Conservation (phyloP, 2,329 filamentous ascomycete species). For the Ramularia endophylla region DNA sequence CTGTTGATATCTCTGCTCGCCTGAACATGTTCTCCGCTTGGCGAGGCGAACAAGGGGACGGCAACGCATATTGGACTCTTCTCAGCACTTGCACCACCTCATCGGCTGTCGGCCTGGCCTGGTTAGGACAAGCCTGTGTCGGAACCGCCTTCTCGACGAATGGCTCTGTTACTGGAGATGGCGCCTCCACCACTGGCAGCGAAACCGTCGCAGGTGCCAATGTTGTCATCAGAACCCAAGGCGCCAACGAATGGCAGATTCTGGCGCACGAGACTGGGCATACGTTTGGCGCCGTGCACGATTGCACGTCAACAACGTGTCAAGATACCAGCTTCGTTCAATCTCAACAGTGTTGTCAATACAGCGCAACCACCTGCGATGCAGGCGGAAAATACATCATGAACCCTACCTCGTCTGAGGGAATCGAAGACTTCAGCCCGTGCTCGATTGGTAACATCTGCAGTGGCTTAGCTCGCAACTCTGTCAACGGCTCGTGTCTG, state of each 20-base stretch:
- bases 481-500: conserved; percentile 70
- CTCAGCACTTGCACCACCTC: conserved; percentile 76
- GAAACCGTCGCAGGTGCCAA: conserved; percentile 82
- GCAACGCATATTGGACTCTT: conserved; percentile 89
- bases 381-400: conserved; percentile 81
- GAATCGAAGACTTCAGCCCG: conserved; percentile 74
- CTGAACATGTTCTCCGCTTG: conserved; percentile 84
- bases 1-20: conserved; percentile 63
- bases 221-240: conserved; percentile 69
- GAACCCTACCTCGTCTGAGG: conserved; percentile 78
- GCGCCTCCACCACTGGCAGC: conserved; percentile 37
- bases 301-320: conserved; percentile 71
- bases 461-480: conserved; percentile 70
- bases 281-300: conserved; percentile 93
- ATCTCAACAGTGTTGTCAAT: conserved; percentile 72
- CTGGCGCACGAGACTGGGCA: conserved; percentile 93
- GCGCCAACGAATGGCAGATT: conserved; percentile 81
- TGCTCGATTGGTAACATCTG: conserved; percentile 95
- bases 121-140: conserved; percentile 83
- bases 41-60: conserved; percentile 71
- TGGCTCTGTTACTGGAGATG: conserved; percentile 33
- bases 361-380: conserved; percentile 62
- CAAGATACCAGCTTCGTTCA: conserved; percentile 52
- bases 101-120: conserved; percentile 82
- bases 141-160: conserved; percentile 45